Percentiles rank a stretch among this genome's conserved stretches.
Conservation (phyloP, 164 flowering plant species). For the Piper betle region DNA sequence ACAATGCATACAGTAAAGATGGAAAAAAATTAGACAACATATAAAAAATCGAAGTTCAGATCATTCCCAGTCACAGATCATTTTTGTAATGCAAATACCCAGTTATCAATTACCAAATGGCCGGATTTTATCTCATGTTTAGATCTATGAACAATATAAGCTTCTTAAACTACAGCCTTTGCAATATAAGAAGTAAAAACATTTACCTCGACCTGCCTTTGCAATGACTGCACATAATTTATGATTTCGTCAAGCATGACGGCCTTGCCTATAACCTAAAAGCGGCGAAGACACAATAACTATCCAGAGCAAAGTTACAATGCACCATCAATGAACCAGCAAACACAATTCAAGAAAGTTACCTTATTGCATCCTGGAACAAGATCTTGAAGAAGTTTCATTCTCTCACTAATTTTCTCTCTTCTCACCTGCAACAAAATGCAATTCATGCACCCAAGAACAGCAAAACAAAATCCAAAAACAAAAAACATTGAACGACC, state of each 20-base stretch:
- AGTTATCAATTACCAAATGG: neutral
- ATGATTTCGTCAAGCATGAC: constrained; percentile 98
- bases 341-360: neutral
- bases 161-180: neutral
- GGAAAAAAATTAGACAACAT: neutral
- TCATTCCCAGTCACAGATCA: neutral
- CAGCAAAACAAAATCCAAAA: neutral
- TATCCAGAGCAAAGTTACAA: neutral
- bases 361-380: constrained; percentile 99
- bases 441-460: neutral
- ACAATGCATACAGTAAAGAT: constrained; percentile 9
- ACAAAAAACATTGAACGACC: neutral
- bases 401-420: constrained; percentile 91
- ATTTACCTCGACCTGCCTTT: constrained; percentile 91
- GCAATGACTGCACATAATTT: constrained; percentile 94
- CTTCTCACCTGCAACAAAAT: constrained; percentile 62
- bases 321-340: neutral
- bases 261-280: constrained; percentile 89
- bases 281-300: neutral
- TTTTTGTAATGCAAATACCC: neutral
- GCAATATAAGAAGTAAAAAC: constrained; percentile 4
- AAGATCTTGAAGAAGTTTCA: constrained; percentile 96
- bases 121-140: neutral
- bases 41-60: too few relatives aligned
- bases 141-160: neutral